Conservation (phyloP, 2,329 filamentous ascomycete species). For the Xylogone sp. region DNA sequence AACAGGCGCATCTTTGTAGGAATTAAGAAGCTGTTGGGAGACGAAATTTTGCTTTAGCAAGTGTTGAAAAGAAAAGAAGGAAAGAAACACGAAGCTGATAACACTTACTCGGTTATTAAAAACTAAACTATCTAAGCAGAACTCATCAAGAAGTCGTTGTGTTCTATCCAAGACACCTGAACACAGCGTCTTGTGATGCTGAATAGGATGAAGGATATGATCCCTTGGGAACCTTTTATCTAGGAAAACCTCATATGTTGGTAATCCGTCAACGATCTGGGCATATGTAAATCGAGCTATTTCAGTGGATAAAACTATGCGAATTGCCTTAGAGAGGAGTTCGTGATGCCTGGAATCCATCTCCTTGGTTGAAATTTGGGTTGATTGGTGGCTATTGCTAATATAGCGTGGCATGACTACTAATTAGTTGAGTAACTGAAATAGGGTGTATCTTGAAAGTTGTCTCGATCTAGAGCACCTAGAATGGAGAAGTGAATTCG, state of each 20-base stretch:
- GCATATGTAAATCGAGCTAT: conserved; percentile 13
- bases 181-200: conserved; percentile 16
- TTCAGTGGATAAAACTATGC: conserved; percentile 9
- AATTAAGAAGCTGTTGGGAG: conserved; percentile 17
- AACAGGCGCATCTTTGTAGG: conserved; percentile 17
- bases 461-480: too few relatives aligned
- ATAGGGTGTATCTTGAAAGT: too few relatives aligned
- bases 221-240: conserved; percentile 1
- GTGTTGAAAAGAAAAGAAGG: too few relatives aligned
- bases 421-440: too few relatives aligned
- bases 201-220: conserved; percentile 9
- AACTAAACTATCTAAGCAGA: conserved; percentile 3
- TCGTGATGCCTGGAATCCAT: conserved; percentile 5
- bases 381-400: too few relatives aligned
- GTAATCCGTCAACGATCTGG: conserved; percentile 20
- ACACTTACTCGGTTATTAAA: background rate
- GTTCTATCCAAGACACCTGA: conserved; percentile 9
- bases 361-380: too few relatives aligned
- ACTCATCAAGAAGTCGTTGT: background rate
- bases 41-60: too few relatives aligned
- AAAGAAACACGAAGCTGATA: too few relatives aligned
- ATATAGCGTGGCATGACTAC: too few relatives aligned
- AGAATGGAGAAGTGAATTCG: too few relatives aligned
- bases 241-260: conserved; percentile 6
- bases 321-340: conserved; percentile 7